Base-by-base conservation (phyloP, 768 basidiomycete genomes). In the Mycena latifolia region DNA sequence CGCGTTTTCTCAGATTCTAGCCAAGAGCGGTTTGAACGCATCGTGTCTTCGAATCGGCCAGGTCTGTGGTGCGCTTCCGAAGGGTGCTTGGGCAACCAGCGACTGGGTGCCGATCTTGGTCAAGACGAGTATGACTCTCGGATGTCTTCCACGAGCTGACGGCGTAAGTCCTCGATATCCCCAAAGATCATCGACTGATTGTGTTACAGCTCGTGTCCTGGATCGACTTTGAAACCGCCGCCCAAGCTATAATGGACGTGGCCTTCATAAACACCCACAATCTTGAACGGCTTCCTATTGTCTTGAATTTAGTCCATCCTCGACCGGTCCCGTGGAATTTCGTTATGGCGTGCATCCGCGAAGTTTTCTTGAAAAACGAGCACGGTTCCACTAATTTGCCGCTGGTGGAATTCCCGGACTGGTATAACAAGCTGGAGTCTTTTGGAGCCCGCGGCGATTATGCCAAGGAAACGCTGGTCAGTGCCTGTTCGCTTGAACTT, bases 51-150 rank as follows among this genome's bases (percentile, higher is more conserved):
- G 72, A 54, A 74, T 82, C n/a, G 79, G 82, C 5, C 81, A 82
- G 66, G 69, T 84, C 29, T 71, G 74, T 18, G 82, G 80, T 4
- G 76, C 76, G 28, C 50, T 54, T 4, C 73, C 76, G 5, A 73
- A 74, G 48, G 82, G 82, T 11, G 75, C 77, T 6, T 82, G 80
- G 82, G 73, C 75, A 27, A 76, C 72, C 1, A 73, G 71, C 1
- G 76, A 79, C 47, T 81, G 80, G 78, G 64, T 83, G 46, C 78
- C 81, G 8, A 74, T 77, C 28, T 67, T 82, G 11, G 67, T 81
- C 12, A 77, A 77, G 65, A 79, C 78, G 3, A 75, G 75, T 53
- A 43, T 80, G 17, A 47, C 57, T 0, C 50, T 81, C 27, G 74
- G 73, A 2, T 64, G 53, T 2, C 68, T 81, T 29, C 78, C 77